Base-by-base conservation (phyloP, 1,284 basidiomycete genomes). In the Tylopilus sp. region DNA sequence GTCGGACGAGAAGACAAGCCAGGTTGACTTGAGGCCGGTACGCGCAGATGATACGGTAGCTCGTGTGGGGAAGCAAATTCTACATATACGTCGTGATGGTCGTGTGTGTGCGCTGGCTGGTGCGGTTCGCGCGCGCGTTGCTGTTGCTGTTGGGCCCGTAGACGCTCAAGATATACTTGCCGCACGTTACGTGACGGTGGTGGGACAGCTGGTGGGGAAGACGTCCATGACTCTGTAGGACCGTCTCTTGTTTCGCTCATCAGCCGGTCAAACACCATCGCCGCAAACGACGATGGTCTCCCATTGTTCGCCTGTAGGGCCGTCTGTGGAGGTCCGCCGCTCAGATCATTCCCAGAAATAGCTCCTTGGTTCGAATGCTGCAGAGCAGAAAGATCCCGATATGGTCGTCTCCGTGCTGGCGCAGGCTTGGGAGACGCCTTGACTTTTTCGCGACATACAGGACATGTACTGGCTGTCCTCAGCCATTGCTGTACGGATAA, bases 381-480 rank as follows among this genome's bases (percentile, higher is more conserved):
- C 13, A 41, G 30, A 25, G 31, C 25, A 11, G 48, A 33, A 1
- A 34, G 2, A 2, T 53, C 52, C 29, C 57, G 55, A 6, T 38
- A 12, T 5, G 46, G 54, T 21, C 65, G 52, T 40, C 57, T 55
- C 7, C 65, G 55, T 0, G 56, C 52, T 3, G 59, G 55, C 2
- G 51, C 52, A 15, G 61, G 61, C 31, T 63, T 61, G 25, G 65
- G 63, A 4, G 55, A 54, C 6, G 53, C 15, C 47, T 67, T 69
- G 46, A 81, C 77, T 30, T 70, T 60, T 58, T 77, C 75, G 34
- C 83, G 76, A 61, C 84, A 86, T 5, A 86, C 81, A 31, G 83
- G 84, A 55, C 84, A 86, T 0, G 82, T 85, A 41, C 70, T 77
- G 6, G 83, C 84, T 5, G 76, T 71, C 53, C 74, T 74, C 19